Base-by-base conservation (phyloP, 169 alveolate species). In the Plasmodium fragile region DNA sequence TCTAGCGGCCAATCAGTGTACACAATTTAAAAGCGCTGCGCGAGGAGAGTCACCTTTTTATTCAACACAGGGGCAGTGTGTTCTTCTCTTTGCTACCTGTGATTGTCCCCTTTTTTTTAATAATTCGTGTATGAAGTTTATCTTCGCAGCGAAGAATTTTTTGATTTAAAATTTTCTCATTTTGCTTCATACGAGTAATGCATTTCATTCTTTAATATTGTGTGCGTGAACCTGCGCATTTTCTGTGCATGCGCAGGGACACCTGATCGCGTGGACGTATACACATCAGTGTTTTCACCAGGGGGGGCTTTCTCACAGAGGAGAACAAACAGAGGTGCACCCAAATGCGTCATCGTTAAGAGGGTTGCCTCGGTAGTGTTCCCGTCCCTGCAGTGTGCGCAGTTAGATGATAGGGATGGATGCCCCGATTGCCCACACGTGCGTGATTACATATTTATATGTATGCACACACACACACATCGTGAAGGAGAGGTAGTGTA, bases 221-320 rank as follows among this genome's bases (percentile, higher is more conserved):
- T 72, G 22, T n/a, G 36, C 2, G 52, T 5, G 52, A 16, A 30
- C 52, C 43, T 72, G 28, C 72, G 11, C 49, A 25, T 82, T 6
- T 82, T 3, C 41, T 82, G 16, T 8, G 39, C 59, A 84, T 75
- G 39, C 49, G 28, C 41, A 75, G 77, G 87, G 65, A 18, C 55
- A 30, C 36, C 53, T 22, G 65, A 53, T 49, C 73, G 69, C 90
- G 32, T 36, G 85, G 25, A n/a, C 39, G 34, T 36, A 13, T 5
- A 22, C 41, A 81, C 65, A 81, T 41, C 8, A 36, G 25, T 78
- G 39, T 11, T 13, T 78, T 10, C 52, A 36, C 53, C n/a, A 7
- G 45, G 39, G 45, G 39, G 45, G 16, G 45, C n/a, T 7, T 75
- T 16, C 16, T 28, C n/a, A 70, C 65, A 41, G 52, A 30, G 45